Evolutionary conservation across 164 flowering plant genomes (phyloP), one percentile per base, ranked within the genome.

Genomic region (Taxillus chinensis): DNA sequence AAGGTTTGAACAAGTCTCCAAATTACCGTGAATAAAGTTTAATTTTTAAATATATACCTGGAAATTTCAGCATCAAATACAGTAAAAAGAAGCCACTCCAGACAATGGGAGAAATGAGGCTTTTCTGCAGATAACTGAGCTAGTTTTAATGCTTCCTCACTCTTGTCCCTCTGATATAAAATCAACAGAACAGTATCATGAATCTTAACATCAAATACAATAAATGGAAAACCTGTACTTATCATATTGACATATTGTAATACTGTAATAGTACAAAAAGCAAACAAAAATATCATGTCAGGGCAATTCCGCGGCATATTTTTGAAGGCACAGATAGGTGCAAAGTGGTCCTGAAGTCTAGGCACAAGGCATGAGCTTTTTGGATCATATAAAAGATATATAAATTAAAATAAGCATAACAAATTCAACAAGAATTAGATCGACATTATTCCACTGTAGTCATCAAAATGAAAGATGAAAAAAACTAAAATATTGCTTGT

Each of bases 31-130:
- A 16, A 17, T 14, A 45, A 49, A 9, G 10, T 5, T 51, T 27
- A 51, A 51, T 51, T 15, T 51, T 27, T 51, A 7, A 5, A 14
- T 15, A 14, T 9, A 60, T 80, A 90, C 99, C 99, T 85, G 52
- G 97, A 89, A 78, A 90, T 89, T 58, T 91, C 99, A 51, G 97
- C 89, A 71, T 95, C 99, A 81, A 95, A 95, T 37, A 95, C 97
- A 12, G 99, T 90, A 67, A 95, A 93, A 63, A 95, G 96, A 70
- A 95, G 97, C 99, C 99, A 95, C 80, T 95, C 99, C 77, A 95
- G 69, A 71, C 99, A 95, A 77, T 89, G 95, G 50, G 92, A 89
- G 76, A 95, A 95, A 72, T 91, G 99, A 70, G 96, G 93, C 81
- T 89, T 95, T 69, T 95, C 90, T 27, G 92, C 95, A 56, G 99